A percentile compares a stretch with the other conserved stretches of the same genome.
These are phyloP conservation scores for Auricularia sp. DNA, from an alignment of 768 basidiomycete species.

Conservation along the genomic window DNA sequence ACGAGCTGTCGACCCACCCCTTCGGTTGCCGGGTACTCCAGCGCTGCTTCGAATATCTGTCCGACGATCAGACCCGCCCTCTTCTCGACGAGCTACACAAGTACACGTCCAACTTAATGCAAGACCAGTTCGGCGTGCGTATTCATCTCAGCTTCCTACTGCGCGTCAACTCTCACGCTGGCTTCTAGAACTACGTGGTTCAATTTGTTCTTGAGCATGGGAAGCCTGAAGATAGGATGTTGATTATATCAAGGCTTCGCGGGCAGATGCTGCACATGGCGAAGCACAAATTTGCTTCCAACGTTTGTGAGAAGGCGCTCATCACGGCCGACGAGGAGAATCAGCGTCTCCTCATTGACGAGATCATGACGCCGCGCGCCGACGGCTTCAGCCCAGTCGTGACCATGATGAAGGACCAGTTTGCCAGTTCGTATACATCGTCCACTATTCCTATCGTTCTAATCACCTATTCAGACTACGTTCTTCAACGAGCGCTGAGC, in stretches of 20 bases:
- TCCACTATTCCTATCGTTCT: not conserved
- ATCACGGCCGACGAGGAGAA: slow-evolving; percentile 51
- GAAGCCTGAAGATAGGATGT: slow-evolving; percentile 50
- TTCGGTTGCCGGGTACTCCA: slow-evolving; percentile 95
- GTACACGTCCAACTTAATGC: slow-evolving; percentile 62
- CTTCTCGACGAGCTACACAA: slow-evolving; percentile 77
- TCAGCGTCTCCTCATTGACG: slow-evolving; percentile 64
- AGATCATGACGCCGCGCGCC: slow-evolving; percentile 56
- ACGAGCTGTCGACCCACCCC: slow-evolving; percentile 74
- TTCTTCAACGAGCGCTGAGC: slow-evolving; percentile 66
- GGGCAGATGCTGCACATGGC: slow-evolving; percentile 75
- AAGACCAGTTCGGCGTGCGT: slow-evolving; percentile 83
- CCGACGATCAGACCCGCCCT: slow-evolving; percentile 51
- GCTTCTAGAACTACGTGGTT: slow-evolving; percentile 80
- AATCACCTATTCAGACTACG: slow-evolving; percentile 50
- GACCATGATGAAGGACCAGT: slow-evolving; percentile 78
- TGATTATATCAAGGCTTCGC: slow-evolving; percentile 56
- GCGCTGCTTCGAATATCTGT: slow-evolving; percentile 79
- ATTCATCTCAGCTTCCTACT: not conserved
- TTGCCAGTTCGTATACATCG: slow-evolving; percentile 54
- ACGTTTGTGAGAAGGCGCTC: slow-evolving; percentile 89
- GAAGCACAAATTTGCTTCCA: slow-evolving; percentile 88
- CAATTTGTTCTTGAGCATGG: slow-evolving; percentile 88
- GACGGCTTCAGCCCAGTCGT: slow-evolving; percentile 61
- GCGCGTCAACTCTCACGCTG: not conserved